phyloP scores from a whole-genome alignment of 495 filamentous ascomycete genomes.

The Penicillium ucsense region DNA sequence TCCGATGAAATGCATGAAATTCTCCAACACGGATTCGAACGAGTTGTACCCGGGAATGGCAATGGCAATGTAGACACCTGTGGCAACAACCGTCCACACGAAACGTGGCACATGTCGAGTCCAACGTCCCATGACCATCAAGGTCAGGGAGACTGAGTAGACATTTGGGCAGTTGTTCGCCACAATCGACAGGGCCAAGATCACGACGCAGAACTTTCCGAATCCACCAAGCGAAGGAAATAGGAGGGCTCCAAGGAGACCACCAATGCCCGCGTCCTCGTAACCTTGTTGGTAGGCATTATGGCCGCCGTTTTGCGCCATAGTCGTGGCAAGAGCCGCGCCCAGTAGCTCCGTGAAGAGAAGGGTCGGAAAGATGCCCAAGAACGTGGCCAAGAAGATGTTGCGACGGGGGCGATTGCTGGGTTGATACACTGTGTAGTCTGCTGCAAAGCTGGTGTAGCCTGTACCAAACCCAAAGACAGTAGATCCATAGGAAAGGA shows the following conservation, averaged over 20 bases:
- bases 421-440: constrained; percentile 15
- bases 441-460: constrained; percentile 12
- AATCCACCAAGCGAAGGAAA: constrained; percentile 38
- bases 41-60: constrained; percentile 38
- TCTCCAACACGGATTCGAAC: constrained; percentile 43
- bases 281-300: constrained; percentile 26
- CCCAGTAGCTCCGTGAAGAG: constrained; percentile 42
- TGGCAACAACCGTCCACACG: constrained; percentile 39
- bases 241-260: constrained; percentile 46
- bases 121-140: constrained; percentile 42
- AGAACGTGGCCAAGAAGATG: constrained; percentile 10
- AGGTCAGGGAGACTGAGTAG: constrained; percentile 44
- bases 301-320: constrained; percentile 30
- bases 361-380: constrained; percentile 31
- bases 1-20: constrained; percentile 44
- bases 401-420: constrained; percentile 12
- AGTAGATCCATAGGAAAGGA: constrained; percentile 11
- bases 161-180: constrained; percentile 38
- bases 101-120: constrained; percentile 41
- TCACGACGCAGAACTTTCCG: constrained; percentile 45
- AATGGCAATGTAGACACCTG: constrained; percentile 42
- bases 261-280: constrained; percentile 36
- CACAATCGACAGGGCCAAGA: constrained; percentile 42
- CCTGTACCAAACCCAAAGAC: constrained; percentile 15
- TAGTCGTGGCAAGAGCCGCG: constrained; percentile 41